Evolutionary conservation across 2,329 filamentous ascomycete species (phyloP).

Genomic region (Tricladium varicosporioides): DNA sequence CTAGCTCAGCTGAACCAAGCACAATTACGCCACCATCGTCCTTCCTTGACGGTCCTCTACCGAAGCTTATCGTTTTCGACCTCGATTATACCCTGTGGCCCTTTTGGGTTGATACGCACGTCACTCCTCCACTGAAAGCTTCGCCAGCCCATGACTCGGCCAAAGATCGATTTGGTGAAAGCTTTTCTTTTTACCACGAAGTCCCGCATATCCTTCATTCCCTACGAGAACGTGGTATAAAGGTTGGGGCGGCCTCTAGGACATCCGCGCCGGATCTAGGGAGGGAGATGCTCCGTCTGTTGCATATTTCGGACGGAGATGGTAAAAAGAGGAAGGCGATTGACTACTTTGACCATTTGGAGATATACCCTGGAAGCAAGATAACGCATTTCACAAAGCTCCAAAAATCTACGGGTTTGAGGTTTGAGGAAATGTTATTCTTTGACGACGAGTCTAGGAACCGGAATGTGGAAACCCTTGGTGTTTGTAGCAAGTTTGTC

Average conservation of each 20-base stretch:
- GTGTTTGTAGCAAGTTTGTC: constrained; percentile 41
- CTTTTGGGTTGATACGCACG: constrained; percentile 96
- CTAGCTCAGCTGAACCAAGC: constrained; percentile 7
- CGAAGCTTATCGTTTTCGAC: constrained; percentile 81
- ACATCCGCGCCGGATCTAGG: constrained; percentile 79
- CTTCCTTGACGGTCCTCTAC: constrained; percentile 35
- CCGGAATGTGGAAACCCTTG: constrained; percentile 73
- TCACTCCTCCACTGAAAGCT: constrained; percentile 66
- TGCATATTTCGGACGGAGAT: constrained; percentile 51
- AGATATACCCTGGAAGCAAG: constrained; percentile 77
- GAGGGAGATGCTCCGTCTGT: constrained; percentile 72
- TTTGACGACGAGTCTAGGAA: constrained; percentile 93
- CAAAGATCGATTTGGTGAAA: constrained; percentile 60
- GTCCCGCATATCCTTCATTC: constrained; percentile 65
- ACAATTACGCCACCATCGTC: constrained; percentile 24
- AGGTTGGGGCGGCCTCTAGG: constrained; percentile 74
- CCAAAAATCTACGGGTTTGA: constrained; percentile 66
- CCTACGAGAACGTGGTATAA: constrained; percentile 43
- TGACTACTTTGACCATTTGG: constrained; percentile 59
- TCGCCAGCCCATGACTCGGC: constrained; percentile 41
- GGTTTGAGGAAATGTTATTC: constrained; percentile 85
- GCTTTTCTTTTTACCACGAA: constrained; percentile 68
- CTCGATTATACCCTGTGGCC: constrained; percentile 99
- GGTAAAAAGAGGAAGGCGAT: constrained; percentile 44
- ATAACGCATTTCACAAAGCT: constrained; percentile 79